These are phyloP conservation scores for Dryadomyces quercus-mongolicae DNA, from an alignment of 2,329 filamentous ascomycete genomes.

Conservation along the genomic window DNA sequence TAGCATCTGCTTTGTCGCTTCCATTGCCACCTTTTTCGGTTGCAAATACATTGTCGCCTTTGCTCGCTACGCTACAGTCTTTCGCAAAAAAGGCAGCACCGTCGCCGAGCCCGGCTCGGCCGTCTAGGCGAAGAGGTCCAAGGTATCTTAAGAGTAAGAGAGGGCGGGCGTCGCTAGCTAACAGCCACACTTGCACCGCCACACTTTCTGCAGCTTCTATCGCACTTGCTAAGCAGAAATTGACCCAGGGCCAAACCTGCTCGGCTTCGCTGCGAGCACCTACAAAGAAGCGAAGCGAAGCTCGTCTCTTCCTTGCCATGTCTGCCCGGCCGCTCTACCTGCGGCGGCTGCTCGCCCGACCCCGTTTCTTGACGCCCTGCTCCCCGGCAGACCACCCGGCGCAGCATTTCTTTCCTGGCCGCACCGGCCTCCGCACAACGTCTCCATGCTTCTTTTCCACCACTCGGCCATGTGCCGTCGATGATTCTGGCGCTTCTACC, in stretches of 20 bases:
- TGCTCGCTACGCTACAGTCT: conserved; percentile 12
- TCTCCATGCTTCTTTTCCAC: neutral
- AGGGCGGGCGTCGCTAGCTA: neutral
- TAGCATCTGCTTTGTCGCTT: conserved; percentile 14
- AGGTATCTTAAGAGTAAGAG: no score
- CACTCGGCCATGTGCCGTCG: neutral
- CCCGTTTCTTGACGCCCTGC: neutral
- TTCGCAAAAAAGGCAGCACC: neutral
- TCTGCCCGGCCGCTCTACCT: neutral
- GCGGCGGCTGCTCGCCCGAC: neutral
- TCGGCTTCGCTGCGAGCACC: no score
- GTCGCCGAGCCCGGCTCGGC: neutral
- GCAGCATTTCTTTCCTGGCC: no score
- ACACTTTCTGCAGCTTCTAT: neutral
- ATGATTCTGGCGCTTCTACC: no score
- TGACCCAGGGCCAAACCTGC: no score
- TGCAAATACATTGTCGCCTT: conserved; percentile 14
- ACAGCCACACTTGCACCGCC: conserved; percentile 2
- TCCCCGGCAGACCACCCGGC: no score
- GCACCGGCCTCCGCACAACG: neutral
- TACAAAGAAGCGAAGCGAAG: no score
- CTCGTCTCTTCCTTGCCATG: neutral
- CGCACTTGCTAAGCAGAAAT: no score
- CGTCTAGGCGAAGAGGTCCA: neutral
- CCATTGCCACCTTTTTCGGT: conserved; percentile 13